Evolutionary conservation across 2,329 filamentous ascomycete species (phyloP).

Genomic region (Ceratocystis albifundus): DNA sequence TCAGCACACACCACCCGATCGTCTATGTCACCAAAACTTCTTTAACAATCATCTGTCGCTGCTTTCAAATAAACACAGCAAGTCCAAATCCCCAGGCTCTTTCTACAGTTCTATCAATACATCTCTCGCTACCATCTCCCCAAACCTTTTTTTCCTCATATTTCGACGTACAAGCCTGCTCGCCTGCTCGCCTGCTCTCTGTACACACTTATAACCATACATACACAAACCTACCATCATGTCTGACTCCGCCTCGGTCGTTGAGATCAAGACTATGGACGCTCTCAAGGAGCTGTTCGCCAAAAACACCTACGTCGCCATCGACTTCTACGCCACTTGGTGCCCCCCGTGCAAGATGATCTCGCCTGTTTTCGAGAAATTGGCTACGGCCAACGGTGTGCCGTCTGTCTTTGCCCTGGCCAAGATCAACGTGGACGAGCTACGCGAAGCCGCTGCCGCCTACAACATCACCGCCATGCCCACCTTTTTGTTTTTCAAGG

Average conservation of each 20-base stretch:
- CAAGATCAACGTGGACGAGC: conserved; percentile 84
- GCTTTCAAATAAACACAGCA: no score
- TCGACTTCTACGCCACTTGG: conserved; percentile 85
- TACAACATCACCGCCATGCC: conserved; percentile 84
- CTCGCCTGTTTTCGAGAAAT: conserved; percentile 51
- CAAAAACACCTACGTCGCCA: conserved; percentile 51
- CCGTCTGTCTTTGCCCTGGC: conserved; percentile 56
- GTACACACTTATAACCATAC: neutral
- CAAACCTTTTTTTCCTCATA: no score
- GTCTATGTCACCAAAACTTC: neutral
- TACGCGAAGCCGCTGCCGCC: conserved; percentile 62
- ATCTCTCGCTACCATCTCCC: no score
- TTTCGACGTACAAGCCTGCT: neutral
- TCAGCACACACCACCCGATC: neutral
- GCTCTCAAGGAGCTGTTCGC: conserved; percentile 23
- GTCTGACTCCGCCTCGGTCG: conserved; percentile 18
- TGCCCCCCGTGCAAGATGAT: conserved; percentile 94
- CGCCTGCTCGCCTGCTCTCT: neutral
- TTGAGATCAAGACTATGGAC: conserved; percentile 18
- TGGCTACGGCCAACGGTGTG: conserved; percentile 27
- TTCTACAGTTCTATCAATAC: no score
- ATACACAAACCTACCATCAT: conserved; percentile 7
- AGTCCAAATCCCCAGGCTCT: no score
- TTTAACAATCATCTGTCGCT: neutral
- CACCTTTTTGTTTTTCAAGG: conserved; percentile 76